Percentiles rank a stretch among this genome's conserved stretches.
phyloP scores from a whole-genome alignment of 148 eudicot genomes.

The Talinum fruticosum region DNA sequence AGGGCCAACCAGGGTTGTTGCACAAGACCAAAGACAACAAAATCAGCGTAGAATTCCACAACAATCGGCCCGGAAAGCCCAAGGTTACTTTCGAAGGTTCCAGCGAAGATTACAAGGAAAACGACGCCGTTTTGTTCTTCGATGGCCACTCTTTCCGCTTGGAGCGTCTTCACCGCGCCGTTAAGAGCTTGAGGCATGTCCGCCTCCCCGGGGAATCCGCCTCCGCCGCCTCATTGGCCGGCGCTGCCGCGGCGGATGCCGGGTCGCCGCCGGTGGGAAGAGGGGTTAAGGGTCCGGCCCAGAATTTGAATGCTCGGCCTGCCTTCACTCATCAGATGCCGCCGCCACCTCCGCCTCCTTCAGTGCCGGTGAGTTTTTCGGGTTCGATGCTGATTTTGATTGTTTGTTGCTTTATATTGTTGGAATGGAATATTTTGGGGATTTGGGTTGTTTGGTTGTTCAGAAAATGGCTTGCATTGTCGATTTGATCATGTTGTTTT shows the following conservation, averaged over 20 bases:
- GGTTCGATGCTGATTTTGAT: background rate
- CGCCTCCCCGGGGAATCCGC: slow-evolving; percentile 64
- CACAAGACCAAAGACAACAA: slow-evolving; percentile 81
- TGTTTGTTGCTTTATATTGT: background rate
- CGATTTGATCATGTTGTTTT: background rate
- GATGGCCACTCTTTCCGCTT: slow-evolving; percentile 70
- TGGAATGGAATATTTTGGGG: background rate
- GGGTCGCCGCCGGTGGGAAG: slow-evolving; percentile 52
- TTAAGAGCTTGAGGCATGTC: slow-evolving; percentile 77
- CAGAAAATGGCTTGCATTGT: background rate
- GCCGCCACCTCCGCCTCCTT: slow-evolving; percentile 1
- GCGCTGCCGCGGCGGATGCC: slow-evolving; percentile 34
- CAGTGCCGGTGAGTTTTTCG: background rate
- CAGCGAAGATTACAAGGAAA: slow-evolving; percentile 84
- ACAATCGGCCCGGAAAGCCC: slow-evolving; percentile 76
- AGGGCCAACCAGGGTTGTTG: slow-evolving; percentile 66
- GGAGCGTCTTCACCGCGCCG: slow-evolving; percentile 81
- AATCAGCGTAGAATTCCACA: slow-evolving; percentile 70
- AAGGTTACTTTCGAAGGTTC: slow-evolving; percentile 77
- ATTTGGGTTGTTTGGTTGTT: background rate
- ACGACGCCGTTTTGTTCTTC: slow-evolving; percentile 87
- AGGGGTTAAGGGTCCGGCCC: slow-evolving; percentile 33
- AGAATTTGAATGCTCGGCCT: slow-evolving; percentile 27
- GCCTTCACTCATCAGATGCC: slow-evolving; percentile 1
- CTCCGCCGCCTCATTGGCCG: slow-evolving; percentile 24